Evolutionary conservation across 768 basidiomycete genomes (phyloP).

Genomic region (Termitomyces sp.): DNA sequence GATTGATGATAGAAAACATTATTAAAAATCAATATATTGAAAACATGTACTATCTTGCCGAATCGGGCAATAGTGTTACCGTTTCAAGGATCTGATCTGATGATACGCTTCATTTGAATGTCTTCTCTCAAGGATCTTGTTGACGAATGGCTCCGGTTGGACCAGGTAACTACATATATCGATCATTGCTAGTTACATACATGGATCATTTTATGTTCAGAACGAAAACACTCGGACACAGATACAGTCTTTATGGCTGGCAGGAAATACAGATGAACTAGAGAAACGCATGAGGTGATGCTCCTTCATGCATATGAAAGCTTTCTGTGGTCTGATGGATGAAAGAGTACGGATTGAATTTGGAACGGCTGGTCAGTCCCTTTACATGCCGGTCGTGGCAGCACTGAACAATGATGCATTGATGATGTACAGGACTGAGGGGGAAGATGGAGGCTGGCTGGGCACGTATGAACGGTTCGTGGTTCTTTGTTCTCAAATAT

Average conservation of each 20-base stretch:
- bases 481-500: not conserved
- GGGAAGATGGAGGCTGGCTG: conserved; percentile 87
- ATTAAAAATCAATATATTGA: not conserved
- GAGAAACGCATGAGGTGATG: conserved; percentile 52
- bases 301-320: not conserved
- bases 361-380: conserved; percentile 70
- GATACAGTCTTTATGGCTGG: conserved; percentile 41
- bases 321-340: not conserved
- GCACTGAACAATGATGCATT: conserved; percentile 17
- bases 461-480: conserved; percentile 78
- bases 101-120: conserved; percentile 2
- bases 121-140: conserved; percentile 32
- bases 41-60: not conserved
- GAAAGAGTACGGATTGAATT: conserved; percentile 72
- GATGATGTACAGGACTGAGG: conserved; percentile 54
- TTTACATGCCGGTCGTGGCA: not conserved
- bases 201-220: conserved; percentile 23
- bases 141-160: conserved; percentile 33
- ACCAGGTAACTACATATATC: conserved; percentile 22
- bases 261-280: conserved; percentile 40
- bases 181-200: not conserved
- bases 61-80: not conserved
- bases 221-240: conserved; percentile 46
- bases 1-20: conserved; percentile 6
- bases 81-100: not conserved